Conservation (phyloP, 768 basidiomycete genomes). For the Hygrophorus pudorinus region DNA sequence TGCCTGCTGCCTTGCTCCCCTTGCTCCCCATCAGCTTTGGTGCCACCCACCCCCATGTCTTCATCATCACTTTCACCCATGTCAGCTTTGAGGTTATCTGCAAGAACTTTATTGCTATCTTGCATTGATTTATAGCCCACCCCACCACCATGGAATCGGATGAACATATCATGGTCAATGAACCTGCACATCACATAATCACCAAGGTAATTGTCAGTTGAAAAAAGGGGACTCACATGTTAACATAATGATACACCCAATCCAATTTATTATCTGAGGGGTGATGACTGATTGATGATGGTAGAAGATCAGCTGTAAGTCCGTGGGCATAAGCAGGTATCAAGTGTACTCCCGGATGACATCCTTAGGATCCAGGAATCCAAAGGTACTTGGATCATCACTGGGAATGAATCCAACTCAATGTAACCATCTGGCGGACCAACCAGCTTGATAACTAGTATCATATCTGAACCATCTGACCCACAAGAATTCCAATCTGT, state of each 20-base stretch:
- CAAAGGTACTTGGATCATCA: slow-evolving; percentile 18
- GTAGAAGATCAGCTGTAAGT: slow-evolving; percentile 8
- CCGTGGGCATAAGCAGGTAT: slow-evolving; percentile 23
- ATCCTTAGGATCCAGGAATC: slow-evolving; percentile 23
- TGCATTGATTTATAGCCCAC: slow-evolving; percentile 17
- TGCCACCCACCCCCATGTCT: no score
- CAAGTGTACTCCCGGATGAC: slow-evolving; percentile 23
- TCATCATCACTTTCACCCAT: no score
- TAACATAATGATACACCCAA: slow-evolving; percentile 24
- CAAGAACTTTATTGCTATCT: no score
- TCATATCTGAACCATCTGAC: slow-evolving; percentile 18
- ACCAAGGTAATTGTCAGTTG: not conserved
- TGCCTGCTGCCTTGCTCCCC: no score
- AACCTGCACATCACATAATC: slow-evolving; percentile 17
- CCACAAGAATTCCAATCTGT: slow-evolving; percentile 18
- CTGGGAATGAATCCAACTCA: slow-evolving; percentile 17
- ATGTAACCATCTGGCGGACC: slow-evolving; percentile 8
- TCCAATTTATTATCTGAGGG: slow-evolving; percentile 7
- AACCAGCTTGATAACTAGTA: slow-evolving; percentile 6
- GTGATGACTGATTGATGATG: slow-evolving; percentile 9
- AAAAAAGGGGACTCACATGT: slow-evolving; percentile 22
- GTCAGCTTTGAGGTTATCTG: no score
- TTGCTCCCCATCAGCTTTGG: no score
- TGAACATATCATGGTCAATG: slow-evolving; percentile 29
- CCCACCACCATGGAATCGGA: slow-evolving; percentile 19